phyloP scores from a whole-genome alignment of 2,329 filamentous ascomycete genomes.

The Laburnicola sp. region DNA sequence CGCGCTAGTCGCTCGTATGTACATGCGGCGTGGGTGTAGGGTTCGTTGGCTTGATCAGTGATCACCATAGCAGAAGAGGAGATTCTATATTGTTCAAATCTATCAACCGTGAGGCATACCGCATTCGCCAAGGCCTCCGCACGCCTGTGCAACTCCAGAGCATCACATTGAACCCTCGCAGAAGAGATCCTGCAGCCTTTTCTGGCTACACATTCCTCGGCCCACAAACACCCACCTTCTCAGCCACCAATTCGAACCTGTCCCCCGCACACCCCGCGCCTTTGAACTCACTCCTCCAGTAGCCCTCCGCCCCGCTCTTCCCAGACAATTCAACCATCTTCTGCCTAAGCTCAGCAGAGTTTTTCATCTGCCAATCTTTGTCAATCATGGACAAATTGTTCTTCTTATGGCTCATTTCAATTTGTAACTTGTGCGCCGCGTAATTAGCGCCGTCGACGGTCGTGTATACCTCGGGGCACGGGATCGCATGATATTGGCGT shows the following conservation, averaged over 20 bases:
- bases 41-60: too few species aligned
- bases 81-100: too few species aligned
- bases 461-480: slow-evolving; percentile 27
- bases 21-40: too few species aligned
- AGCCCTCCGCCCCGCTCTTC: slow-evolving; percentile 10
- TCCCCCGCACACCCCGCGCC: slow-evolving; percentile 20
- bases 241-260: slow-evolving; percentile 29
- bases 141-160: neutral
- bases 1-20: too few species aligned
- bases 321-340: slow-evolving; percentile 17
- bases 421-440: slow-evolving; percentile 29
- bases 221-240: slow-evolving; percentile 26
- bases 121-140: too few species aligned
- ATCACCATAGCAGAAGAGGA: too few species aligned
- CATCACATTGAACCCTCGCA: neutral
- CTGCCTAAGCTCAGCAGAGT: slow-evolving; percentile 16
- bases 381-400: slow-evolving; percentile 7
- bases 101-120: too few species aligned
- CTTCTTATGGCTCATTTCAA: slow-evolving; percentile 28
- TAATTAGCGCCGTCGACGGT: slow-evolving; percentile 28
- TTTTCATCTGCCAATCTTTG: slow-evolving; percentile 20
- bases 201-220: slow-evolving; percentile 30
- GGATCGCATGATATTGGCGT: slow-evolving; percentile 16
- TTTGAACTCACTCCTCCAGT: slow-evolving; percentile 31
- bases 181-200: neutral